A percentile compares a stretch with the other conserved stretches of the same genome.
Conservation (phyloP, 2,329 filamentous ascomycete genomes). For the Colletotrichum navitas region DNA sequence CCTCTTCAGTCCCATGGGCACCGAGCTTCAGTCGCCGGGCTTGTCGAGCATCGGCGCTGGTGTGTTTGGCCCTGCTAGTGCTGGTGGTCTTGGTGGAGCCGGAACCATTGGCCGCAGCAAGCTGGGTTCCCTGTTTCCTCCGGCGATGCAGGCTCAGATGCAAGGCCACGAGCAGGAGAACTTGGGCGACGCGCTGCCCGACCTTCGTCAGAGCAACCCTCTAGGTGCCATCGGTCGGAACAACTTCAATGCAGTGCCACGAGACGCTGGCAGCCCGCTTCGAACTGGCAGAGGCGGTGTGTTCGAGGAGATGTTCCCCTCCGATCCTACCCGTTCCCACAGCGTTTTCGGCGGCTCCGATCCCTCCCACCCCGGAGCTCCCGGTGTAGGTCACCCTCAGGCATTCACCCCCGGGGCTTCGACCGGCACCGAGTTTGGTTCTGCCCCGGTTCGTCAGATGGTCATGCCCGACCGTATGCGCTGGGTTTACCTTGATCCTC, state of each 20-base stretch:
- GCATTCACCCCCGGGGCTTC: slow-evolving; percentile 45
- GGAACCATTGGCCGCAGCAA: slow-evolving; percentile 84
- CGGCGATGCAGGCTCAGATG: slow-evolving; percentile 93
- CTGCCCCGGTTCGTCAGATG: slow-evolving; percentile 85
- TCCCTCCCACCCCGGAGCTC: slow-evolving; percentile 44
- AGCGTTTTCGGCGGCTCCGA: slow-evolving; percentile 46
- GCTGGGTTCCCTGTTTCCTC: slow-evolving; percentile 87
- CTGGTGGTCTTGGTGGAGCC: slow-evolving; percentile 66
- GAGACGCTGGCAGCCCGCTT: slow-evolving; percentile 72
- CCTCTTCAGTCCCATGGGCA: slow-evolving; percentile 78
- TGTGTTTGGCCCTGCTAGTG: slow-evolving; percentile 75
- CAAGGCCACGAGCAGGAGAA: slow-evolving; percentile 76
- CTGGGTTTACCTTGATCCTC: slow-evolving; percentile 97
- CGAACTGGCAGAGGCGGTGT: slow-evolving; percentile 62
- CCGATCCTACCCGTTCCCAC: slow-evolving; percentile 50
- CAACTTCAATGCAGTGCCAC: slow-evolving; percentile 65
- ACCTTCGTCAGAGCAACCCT: slow-evolving; percentile 71
- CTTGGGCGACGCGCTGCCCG: slow-evolving; percentile 68
- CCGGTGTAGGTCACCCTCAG: slow-evolving; percentile 44
- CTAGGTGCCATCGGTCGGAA: slow-evolving; percentile 77
- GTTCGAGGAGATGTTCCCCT: slow-evolving; percentile 68
- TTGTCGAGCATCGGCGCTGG: slow-evolving; percentile 72
- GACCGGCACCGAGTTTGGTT: slow-evolving; percentile 49
- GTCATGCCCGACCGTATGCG: slow-evolving; percentile 99
- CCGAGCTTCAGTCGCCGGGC: slow-evolving; percentile 81